Conservation (phyloP, 257 asterid species). For the Solanum stenotomum region DNA sequence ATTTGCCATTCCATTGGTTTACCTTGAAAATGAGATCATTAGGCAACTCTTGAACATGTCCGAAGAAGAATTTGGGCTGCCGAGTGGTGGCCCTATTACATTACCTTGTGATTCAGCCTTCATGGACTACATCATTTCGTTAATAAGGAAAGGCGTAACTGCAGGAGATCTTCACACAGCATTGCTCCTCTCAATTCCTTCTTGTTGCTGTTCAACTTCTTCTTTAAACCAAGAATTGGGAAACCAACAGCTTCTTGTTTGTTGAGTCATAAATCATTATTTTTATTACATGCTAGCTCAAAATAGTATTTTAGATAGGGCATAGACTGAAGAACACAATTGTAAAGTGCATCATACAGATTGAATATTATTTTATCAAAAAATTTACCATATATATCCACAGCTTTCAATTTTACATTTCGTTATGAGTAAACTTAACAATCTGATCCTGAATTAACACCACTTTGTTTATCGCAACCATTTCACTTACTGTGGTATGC, state of each 20-base stretch:
- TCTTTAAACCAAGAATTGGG: background rate
- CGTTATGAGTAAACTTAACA: background rate
- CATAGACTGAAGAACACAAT: background rate
- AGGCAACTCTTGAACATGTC: background rate
- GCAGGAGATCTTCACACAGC: constrained; percentile 15
- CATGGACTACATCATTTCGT: background rate
- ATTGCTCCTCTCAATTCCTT: constrained; percentile 9
- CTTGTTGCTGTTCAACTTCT: background rate
- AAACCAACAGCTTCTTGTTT: background rate
- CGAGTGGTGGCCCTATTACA: background rate
- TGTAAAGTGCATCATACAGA: background rate
- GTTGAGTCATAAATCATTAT: background rate
- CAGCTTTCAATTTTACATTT: background rate
- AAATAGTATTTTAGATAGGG: background rate
- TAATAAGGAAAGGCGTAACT: constrained; percentile 9
- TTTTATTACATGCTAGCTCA: background rate
- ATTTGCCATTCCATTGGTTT: background rate
- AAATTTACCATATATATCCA: background rate
- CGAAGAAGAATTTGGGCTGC: background rate
- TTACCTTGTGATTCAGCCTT: background rate
- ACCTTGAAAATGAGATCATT: background rate
- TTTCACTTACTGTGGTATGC: too few relatives aligned
- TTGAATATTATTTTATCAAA: background rate
- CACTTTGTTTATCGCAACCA: too few relatives aligned
- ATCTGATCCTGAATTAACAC: background rate